These are phyloP conservation scores for Boletus tylopilopsis DNA, from an alignment of 768 basidiomycete species.

Conservation along the genomic window DNA sequence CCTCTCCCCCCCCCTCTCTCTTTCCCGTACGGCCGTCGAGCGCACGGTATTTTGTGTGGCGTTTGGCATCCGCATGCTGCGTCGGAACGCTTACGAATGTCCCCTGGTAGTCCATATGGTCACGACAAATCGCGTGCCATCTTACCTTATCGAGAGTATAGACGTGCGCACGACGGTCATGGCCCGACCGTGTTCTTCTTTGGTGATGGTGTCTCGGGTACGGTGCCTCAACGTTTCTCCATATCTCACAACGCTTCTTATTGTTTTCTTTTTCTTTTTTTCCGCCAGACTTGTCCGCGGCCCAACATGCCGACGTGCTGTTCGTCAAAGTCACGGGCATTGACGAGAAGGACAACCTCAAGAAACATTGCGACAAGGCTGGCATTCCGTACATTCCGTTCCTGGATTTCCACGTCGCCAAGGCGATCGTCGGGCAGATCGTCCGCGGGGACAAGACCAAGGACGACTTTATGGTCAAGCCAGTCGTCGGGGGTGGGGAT, in stretches of 20 bases:
- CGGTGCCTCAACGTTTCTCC: conserved; percentile 19
- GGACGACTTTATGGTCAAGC: conserved; percentile 20
- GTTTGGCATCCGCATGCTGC: neutral
- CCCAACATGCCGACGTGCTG: conserved; percentile 87
- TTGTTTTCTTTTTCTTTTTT: neutral
- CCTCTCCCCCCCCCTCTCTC: neutral
- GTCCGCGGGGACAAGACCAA: conserved; percentile 56
- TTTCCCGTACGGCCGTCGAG: too few species aligned
- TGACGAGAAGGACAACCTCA: conserved; percentile 78
- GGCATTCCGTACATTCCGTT: conserved; percentile 81
- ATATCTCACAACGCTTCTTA: neutral
- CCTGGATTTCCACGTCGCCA: conserved; percentile 60
- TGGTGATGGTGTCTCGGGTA: conserved; percentile 95
- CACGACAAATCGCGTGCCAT: conserved; percentile 98
- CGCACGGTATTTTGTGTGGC: too few species aligned
- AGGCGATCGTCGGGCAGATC: conserved; percentile 58
- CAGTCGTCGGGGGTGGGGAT: too few species aligned
- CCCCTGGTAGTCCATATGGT: conserved; percentile 59
- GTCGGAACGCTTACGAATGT: neutral
- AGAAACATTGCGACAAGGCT: conserved; percentile 74
- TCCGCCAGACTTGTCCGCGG: conserved; percentile 91
- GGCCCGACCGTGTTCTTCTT: conserved; percentile 90
- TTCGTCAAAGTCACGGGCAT: conserved; percentile 83
- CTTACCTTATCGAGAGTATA: conserved; percentile 69
- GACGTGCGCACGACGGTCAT: conserved; percentile 13